A percentile compares a stretch with the other conserved stretches of the same genome.
phyloP scores from a whole-genome alignment of 2,329 filamentous ascomycete genomes.

The Arthroderma sp. region DNA sequence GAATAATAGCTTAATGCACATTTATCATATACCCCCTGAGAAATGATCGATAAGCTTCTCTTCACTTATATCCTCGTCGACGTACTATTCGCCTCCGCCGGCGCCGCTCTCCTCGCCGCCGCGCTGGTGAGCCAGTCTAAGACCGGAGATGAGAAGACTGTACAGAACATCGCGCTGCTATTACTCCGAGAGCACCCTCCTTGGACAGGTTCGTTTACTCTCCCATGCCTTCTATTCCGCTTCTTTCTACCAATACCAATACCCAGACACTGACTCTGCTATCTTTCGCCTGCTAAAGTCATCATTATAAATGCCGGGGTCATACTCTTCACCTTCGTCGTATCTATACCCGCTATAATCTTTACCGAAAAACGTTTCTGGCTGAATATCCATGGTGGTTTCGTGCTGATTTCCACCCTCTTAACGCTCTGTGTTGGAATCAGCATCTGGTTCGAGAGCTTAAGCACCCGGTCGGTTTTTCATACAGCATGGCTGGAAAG shows the following conservation, averaged over 20 bases:
- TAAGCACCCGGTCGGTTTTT: constrained; percentile 53
- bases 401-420: constrained; percentile 47
- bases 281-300: constrained; percentile 28
- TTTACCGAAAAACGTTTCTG: constrained; percentile 52
- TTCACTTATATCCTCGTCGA: constrained; percentile 39
- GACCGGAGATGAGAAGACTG: constrained; percentile 29
- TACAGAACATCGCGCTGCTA: constrained; percentile 38
- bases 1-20: no score
- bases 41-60: constrained; percentile 41
- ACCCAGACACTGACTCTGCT: not conserved
- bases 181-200: constrained; percentile 41
- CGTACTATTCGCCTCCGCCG: constrained; percentile 39
- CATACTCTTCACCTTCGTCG: constrained; percentile 55
- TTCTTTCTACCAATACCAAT: not conserved
- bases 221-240: not conserved
- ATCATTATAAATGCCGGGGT: constrained; percentile 60
- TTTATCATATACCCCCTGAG: not conserved
- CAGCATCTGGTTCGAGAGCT: constrained; percentile 58
- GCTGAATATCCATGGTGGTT: constrained; percentile 56
- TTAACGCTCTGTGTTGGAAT: constrained; percentile 56
- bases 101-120: constrained; percentile 40
- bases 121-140: constrained; percentile 37
- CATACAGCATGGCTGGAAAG: constrained; percentile 48
- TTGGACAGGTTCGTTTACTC: constrained; percentile 34
- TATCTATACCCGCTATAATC: constrained; percentile 58